Conservation (phyloP, 2,329 filamentous ascomycete species). For the Hymenoscyphus albidus region DNA sequence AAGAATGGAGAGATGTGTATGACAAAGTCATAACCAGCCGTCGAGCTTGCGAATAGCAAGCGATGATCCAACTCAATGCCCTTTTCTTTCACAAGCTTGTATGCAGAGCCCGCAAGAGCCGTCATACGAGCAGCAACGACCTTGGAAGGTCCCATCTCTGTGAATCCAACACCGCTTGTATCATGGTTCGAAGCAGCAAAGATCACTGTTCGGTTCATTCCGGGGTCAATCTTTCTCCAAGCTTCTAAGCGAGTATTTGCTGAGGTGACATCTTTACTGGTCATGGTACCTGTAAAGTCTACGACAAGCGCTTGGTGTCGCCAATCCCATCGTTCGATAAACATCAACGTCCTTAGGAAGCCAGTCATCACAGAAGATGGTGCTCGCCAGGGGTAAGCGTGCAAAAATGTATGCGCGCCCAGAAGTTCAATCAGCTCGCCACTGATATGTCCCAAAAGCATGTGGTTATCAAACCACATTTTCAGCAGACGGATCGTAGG, state of each 20-base stretch:
- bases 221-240: conserved; percentile 84
- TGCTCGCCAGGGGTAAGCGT: conserved; percentile 73
- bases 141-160: conserved; percentile 68
- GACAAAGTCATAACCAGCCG: conserved; percentile 82
- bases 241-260: conserved; percentile 72
- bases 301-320: conserved; percentile 75
- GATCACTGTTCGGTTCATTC: conserved; percentile 77
- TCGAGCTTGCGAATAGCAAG: conserved; percentile 67
- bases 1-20: conserved; percentile 54
- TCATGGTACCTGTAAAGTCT: conserved; percentile 66
- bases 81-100: conserved; percentile 53
- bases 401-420: conserved; percentile 71
- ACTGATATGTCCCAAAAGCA: conserved; percentile 70
- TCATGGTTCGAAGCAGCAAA: conserved; percentile 81
- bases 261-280: conserved; percentile 53
- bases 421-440: conserved; percentile 84
- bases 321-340: conserved; percentile 91
- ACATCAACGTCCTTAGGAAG: conserved; percentile 74
- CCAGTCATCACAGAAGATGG: conserved; percentile 76
- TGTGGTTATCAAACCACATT: conserved; percentile 82
- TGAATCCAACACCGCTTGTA: conserved; percentile 75
- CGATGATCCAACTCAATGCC: conserved; percentile 51
- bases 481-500: conserved; percentile 81
- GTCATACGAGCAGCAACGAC: conserved; percentile 84
- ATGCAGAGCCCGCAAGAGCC: conserved; percentile 72